Percentiles rank a stretch among this genome's conserved stretches.
These are phyloP conservation scores for Nakazawaea populi DNA, from an alignment of 805 yeast species.

Conservation along the genomic window DNA sequence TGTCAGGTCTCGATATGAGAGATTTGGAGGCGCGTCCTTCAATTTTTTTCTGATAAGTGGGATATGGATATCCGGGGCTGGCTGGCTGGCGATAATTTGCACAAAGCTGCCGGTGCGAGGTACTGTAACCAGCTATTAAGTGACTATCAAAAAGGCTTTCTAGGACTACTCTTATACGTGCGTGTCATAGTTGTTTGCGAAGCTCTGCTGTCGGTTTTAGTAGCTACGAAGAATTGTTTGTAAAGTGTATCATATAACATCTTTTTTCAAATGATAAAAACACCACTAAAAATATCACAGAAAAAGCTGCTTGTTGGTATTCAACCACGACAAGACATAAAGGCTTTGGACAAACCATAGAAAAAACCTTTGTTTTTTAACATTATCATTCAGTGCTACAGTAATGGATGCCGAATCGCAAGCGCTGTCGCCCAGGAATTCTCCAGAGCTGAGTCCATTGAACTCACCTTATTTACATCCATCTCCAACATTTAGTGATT, in stretches of 20 bases:
- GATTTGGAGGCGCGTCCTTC: background rate
- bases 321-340: too few species aligned
- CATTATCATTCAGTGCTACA: background rate
- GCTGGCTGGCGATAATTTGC: background rate
- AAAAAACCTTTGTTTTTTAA: too few species aligned
- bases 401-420: background rate
- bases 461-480: constrained; percentile 1
- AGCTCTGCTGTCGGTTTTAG: too few species aligned
- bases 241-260: too few species aligned
- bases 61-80: background rate
- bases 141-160: too few species aligned
- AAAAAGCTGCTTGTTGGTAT: too few species aligned
- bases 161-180: too few species aligned
- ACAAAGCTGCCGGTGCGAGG: background rate
- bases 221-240: too few species aligned
- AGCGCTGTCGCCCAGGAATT: background rate
- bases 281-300: too few species aligned
- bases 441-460: constrained; percentile 3
- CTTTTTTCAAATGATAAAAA: too few species aligned
- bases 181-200: too few species aligned
- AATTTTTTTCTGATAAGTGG: background rate
- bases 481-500: constrained; percentile 16
- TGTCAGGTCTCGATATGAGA: background rate
- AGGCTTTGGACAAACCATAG: too few species aligned
- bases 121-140: background rate